phyloP scores from a whole-genome alignment of 2,329 filamentous ascomycete species.

The Ophiostoma triangulosporum region DNA sequence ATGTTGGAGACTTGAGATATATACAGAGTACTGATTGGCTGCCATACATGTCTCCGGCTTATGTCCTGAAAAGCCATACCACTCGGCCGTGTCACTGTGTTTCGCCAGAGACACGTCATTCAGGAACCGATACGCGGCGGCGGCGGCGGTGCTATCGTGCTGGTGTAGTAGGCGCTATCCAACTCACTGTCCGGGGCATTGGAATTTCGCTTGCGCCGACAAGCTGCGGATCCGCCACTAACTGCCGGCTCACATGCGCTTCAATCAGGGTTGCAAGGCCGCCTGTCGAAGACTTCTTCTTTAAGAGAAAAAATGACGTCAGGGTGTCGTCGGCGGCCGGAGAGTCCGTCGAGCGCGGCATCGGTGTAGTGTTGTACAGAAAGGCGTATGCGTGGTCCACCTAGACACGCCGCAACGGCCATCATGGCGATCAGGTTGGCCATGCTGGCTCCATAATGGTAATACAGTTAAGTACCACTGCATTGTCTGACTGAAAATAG shows the following conservation, averaged over 20 bases:
- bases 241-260: slow-evolving; percentile 36
- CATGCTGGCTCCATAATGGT: slow-evolving; percentile 26
- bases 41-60: slow-evolving; percentile 26
- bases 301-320: slow-evolving; percentile 31
- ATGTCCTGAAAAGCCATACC: slow-evolving; percentile 26
- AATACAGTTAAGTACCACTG: slow-evolving; percentile 26
- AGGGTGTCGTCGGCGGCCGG: slow-evolving; percentile 26
- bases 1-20: neutral
- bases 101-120: slow-evolving; percentile 28
- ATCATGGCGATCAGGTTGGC: slow-evolving; percentile 38
- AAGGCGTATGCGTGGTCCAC: slow-evolving; percentile 33
- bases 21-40: slow-evolving; percentile 22
- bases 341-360: slow-evolving; percentile 26
- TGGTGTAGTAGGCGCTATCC: slow-evolving; percentile 36
- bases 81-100: slow-evolving; percentile 22
- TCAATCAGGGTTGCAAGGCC: slow-evolving; percentile 41
- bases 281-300: slow-evolving; percentile 33
- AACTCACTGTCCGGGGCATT: slow-evolving; percentile 34
- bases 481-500: slow-evolving; percentile 25
- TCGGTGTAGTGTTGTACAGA: slow-evolving; percentile 29
- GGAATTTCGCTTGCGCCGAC: slow-evolving; percentile 29
- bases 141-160: slow-evolving; percentile 20
- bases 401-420: slow-evolving; percentile 34
- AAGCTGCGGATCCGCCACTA: slow-evolving; percentile 26
- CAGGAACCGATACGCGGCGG: slow-evolving; percentile 24